A percentile compares a stretch with the other conserved stretches of the same genome.
phyloP scores from a whole-genome alignment of 176 grass and related monocot species.

The Carex pumila region DNA sequence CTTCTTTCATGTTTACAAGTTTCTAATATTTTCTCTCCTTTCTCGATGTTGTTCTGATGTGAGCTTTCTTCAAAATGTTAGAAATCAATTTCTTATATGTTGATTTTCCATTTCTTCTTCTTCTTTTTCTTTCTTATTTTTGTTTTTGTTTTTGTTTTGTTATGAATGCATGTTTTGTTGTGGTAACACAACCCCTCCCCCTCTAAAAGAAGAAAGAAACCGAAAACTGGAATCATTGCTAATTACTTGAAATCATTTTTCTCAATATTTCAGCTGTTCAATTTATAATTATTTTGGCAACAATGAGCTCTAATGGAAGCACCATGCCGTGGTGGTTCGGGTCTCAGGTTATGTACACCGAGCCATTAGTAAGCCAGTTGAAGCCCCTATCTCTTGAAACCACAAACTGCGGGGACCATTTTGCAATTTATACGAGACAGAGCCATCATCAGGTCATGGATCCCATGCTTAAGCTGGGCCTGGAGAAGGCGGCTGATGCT shows the following conservation, averaged over 20 bases:
- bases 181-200: neutral
- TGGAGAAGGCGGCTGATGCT: slow-evolving; percentile 30
- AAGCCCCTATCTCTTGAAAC: slow-evolving; percentile 37
- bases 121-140: neutral
- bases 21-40: neutral
- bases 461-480: slow-evolving; percentile 11
- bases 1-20: neutral
- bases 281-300: neutral
- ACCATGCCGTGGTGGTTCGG: slow-evolving; percentile 63
- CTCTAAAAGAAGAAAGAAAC: neutral
- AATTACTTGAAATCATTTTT: neutral
- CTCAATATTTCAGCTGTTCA: slow-evolving; percentile 2
- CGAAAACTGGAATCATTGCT: neutral
- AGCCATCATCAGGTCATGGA: slow-evolving; percentile 29
- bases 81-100: neutral
- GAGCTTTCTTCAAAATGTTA: slow-evolving; percentile 1
- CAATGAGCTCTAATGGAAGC: slow-evolving; percentile 23
- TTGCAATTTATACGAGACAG: slow-evolving; percentile 36
- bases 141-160: neutral
- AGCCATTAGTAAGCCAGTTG: slow-evolving; percentile 28
- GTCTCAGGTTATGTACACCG: slow-evolving; percentile 48
- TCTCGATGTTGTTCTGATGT: neutral
- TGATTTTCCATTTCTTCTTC: neutral
- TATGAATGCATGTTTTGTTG: neutral
- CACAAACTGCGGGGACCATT: slow-evolving; percentile 31